Evolutionary conservation across 192 early-diverging fungal species (phyloP), one percentile per base, ranked within the genome.

Genomic region (Entomortierella beljakovae): DNA sequence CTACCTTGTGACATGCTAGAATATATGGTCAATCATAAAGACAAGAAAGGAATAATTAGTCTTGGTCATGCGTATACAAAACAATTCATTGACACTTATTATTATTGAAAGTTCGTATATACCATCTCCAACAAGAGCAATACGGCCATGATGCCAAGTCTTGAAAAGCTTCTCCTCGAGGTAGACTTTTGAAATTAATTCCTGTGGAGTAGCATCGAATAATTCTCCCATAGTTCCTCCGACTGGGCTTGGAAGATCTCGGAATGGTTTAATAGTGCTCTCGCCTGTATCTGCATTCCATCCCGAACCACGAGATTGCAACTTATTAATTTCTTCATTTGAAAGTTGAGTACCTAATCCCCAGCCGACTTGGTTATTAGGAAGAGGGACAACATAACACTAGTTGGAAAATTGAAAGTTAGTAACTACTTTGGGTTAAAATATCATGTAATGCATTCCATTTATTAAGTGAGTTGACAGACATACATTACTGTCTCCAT

Each of bases 301-400:
- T 31, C 28, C 51, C 23, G 51, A 53, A 15, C 28, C 28, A 5
- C 51, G 51, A 18, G 18, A 53, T 3, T 53, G 51, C 51, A 29
- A 8, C 6, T 29, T 26, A n/a, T 53, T 53, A 6, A 31, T 2
- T 8, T 6, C 7, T 26, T 6, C 5, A 8, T 53, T 26, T 31
- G 25, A 6, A 25, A 53, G 51, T 26, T 53, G 22, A 6, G 9
- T 25, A 2, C 51, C 25, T 2, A 29, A 31, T 15, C 51, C 51
- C 51, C 71, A 74, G 33, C 71, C 65, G 43, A 74, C 56, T 22
- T 50, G 42, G 26, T 65, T 48, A 5, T 34, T 57, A 26, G 56
- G 62, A 3, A 66, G 38, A 6, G 25, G 61, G 23, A 49, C 34
- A 8, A 49, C 37, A 6, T 29, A 29, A 57, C 55, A 66, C 71